phyloP scores from a whole-genome alignment of 805 yeast species.

The Saturnispora quitensis region DNA sequence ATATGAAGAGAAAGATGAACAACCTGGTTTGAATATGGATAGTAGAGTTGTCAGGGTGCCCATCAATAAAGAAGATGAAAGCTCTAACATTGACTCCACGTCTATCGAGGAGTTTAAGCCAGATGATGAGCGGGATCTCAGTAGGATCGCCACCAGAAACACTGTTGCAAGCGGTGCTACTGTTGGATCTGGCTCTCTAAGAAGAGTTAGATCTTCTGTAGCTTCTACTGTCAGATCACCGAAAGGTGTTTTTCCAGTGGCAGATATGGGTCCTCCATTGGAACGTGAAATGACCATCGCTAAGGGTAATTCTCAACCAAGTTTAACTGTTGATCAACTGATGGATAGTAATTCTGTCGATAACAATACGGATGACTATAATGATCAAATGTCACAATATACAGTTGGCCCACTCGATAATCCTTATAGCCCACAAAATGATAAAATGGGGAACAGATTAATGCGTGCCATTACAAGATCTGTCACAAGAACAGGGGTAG shows the following conservation, averaged over 20 bases:
- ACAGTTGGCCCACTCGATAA: conserved; percentile 19
- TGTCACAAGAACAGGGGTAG: conserved; percentile 8
- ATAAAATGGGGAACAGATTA: conserved; percentile 20
- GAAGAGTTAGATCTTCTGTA: conserved; percentile 1
- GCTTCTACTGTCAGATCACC: conserved; percentile 41
- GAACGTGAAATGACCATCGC: conserved; percentile 52
- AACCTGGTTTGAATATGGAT: conserved; percentile 68
- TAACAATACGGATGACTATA: conserved; percentile 20
- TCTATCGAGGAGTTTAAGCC: conserved; percentile 12
- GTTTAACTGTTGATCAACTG: conserved; percentile 7
- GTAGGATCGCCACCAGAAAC: conserved; percentile 1
- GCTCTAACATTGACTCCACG: conserved; percentile 1
- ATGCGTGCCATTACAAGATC: conserved; percentile 21
- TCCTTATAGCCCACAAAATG: conserved; percentile 20
- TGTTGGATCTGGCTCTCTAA: background rate
- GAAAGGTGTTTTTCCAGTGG: conserved; percentile 70
- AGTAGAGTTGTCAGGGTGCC: conserved; percentile 58
- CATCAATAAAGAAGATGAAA: background rate
- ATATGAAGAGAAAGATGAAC: conserved; percentile 69
- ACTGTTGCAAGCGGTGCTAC: conserved; percentile 1
- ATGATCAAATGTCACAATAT: conserved; percentile 15
- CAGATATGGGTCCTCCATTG: conserved; percentile 65
- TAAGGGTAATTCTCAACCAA: conserved; percentile 20
- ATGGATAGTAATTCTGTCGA: conserved; percentile 12
- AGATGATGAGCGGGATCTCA: conserved; percentile 12